A percentile compares a stretch with the other conserved stretches of the same genome.
Conservation (phyloP, 768 basidiomycete genomes). For the Jaapia argillacea region DNA sequence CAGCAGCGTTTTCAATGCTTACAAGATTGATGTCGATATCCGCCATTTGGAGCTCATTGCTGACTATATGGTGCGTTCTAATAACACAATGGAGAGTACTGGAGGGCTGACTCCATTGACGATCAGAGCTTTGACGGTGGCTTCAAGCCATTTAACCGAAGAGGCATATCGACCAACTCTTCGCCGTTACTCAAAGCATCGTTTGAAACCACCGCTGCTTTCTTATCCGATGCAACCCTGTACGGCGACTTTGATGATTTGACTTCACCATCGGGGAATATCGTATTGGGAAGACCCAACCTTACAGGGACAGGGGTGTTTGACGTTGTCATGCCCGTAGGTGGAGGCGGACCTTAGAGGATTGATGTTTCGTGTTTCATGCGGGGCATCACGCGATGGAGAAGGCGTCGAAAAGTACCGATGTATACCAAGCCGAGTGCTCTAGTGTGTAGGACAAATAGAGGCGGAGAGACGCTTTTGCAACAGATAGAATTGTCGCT, state of each 20-base stretch:
- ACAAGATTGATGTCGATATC: constrained; percentile 91
- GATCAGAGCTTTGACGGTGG: constrained; percentile 96
- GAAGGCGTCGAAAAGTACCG: too few species aligned
- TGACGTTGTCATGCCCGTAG: constrained; percentile 68
- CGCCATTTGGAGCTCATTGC: constrained; percentile 95
- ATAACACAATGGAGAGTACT: too few species aligned
- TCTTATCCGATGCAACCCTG: constrained; percentile 86
- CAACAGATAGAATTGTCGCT: too few species aligned
- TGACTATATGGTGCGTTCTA: constrained; percentile 89
- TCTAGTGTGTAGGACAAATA: too few species aligned
- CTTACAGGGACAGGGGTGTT: constrained; percentile 93
- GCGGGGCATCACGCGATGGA: not conserved
- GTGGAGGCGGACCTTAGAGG: too few species aligned
- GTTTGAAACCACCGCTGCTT: constrained; percentile 90
- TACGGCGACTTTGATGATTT: constrained; percentile 95
- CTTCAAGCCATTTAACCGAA: constrained; percentile 97
- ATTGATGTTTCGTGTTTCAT: constrained; percentile 2
- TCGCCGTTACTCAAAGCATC: constrained; percentile 97
- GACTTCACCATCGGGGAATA: constrained; percentile 80
- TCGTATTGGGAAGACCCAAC: constrained; percentile 84
- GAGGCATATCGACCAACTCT: constrained; percentile 84
- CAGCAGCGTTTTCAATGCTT: constrained; percentile 84
- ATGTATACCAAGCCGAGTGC: too few species aligned
- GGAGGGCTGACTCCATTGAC: too few species aligned
- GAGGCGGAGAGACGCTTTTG: too few species aligned